Evolutionary conservation across 1,284 basidiomycete species (phyloP), one percentile per base, ranked within the genome.

Genomic region (Tilletia caries): DNA sequence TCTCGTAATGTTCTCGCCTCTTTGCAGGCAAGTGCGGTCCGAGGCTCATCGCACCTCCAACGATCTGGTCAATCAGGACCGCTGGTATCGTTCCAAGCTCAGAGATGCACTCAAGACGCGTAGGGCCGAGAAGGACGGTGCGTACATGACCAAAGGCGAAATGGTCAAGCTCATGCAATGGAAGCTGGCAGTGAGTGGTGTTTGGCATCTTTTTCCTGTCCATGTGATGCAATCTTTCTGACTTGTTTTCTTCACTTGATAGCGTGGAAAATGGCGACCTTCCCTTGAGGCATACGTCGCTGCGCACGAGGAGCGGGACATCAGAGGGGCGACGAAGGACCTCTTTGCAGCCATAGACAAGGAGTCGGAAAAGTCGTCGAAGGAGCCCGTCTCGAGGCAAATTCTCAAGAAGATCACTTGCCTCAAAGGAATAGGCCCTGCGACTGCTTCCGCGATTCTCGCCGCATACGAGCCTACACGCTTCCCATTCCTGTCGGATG

Each of bases 361-460:
- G 29, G 58, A 33, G 29, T 25, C n/a, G 2, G 43, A 5, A n/a
- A 33, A 4, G 68, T 70, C 41, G 0, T 10, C 1, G 60, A 68
- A 10, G 1, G 68, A 70, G 0, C 46, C 29, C 34, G 54, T 41
- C 66, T 70, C 70, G 2, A 27, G 62, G 10, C 41, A n/a, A 2
- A 54, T 44, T 1, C 73, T 75, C 69, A 67, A 48, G 8, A 69
- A 69, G 48, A 50, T 76, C 5, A 25, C 34, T 29, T 20, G 69
- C 2, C 58, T 76, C 0, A 43, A 44, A 20, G 75, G 75, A 12
- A 67, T 76, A 0, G 75, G 75, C 0, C 73, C 75, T 4, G 75
- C 73, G 3, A 76, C 75, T 0, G 37, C 50, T 1, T 69, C 67
- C 1, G 75, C 75, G 0, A 70, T 76, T 25, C 60, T 71, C 5